A percentile compares a stretch with the other conserved stretches of the same genome.
Evolutionary conservation across 2,329 filamentous ascomycete genomes (phyloP).

Genomic region (Ramularia endophylla): DNA sequence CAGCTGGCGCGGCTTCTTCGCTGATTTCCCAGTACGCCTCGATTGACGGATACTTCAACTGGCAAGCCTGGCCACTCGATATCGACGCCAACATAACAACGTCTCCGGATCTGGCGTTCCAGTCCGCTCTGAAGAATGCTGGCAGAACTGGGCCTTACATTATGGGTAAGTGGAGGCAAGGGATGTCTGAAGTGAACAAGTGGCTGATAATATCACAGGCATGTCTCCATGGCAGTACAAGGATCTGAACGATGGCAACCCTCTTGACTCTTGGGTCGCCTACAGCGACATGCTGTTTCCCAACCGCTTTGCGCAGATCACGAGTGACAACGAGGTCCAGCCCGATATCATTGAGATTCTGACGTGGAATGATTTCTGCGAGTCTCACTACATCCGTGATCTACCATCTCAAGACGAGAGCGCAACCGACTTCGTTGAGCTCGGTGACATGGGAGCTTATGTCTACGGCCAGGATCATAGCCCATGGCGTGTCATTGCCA

Average conservation of each 20-base stretch:
- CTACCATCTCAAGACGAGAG: conserved; percentile 26
- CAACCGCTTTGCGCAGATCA: conserved; percentile 27
- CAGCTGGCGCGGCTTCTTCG: conserved; percentile 20
- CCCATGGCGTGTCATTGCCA: conserved; percentile 34
- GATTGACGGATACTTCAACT: conserved; percentile 35
- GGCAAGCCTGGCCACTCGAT: conserved; percentile 36
- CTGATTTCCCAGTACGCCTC: conserved; percentile 30
- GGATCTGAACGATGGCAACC: conserved; percentile 33
- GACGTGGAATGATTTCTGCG: conserved; percentile 36
- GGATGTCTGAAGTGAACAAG: conserved; percentile 17
- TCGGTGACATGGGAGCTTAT: conserved; percentile 31
- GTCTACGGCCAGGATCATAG: conserved; percentile 33
- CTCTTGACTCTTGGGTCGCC: conserved; percentile 31
- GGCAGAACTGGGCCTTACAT: conserved; percentile 34
- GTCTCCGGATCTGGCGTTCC: conserved; percentile 31
- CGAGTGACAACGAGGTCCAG: conserved; percentile 23
- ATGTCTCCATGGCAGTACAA: conserved; percentile 38
- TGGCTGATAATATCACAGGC: conserved; percentile 25
- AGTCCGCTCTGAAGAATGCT: conserved; percentile 29
- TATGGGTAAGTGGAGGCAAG: conserved; percentile 30
- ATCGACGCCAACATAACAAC: conserved; percentile 27
- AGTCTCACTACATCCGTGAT: conserved; percentile 37
- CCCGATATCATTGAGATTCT: conserved; percentile 37
- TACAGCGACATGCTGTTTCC: conserved; percentile 35
- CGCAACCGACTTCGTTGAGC: conserved; percentile 28